Evolutionary conservation across 2,329 filamentous ascomycete genomes (phyloP).

Genomic region (Cordyceps sp.): DNA sequence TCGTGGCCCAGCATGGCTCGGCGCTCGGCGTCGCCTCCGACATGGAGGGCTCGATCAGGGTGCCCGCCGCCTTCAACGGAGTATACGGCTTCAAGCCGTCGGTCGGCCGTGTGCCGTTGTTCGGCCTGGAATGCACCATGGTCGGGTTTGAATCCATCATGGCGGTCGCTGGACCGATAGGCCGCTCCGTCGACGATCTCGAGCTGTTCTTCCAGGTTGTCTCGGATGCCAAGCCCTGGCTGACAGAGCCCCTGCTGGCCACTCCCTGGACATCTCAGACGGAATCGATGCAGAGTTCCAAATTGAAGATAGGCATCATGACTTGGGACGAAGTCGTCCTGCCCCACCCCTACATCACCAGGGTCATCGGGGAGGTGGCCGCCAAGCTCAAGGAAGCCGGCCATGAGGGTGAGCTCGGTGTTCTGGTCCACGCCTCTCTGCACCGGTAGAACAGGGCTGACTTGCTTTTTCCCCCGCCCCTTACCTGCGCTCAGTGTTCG

Average conservation of each 20-base stretch:
- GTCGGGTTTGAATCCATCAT: constrained; percentile 18
- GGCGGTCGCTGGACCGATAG: constrained; percentile 16
- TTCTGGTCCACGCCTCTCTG: neutral
- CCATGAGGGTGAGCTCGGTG: constrained; percentile 30
- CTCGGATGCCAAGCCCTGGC: constrained; percentile 15
- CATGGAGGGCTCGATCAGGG: constrained; percentile 22
- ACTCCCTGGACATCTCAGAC: constrained; percentile 6
- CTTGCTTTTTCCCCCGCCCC: no score
- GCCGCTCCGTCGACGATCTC: constrained; percentile 15
- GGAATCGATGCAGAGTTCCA: neutral
- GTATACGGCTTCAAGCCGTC: constrained; percentile 19
- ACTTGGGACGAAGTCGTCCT: constrained; percentile 39
- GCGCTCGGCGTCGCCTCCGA: constrained; percentile 24
- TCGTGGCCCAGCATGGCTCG: constrained; percentile 23
- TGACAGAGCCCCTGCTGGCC: constrained; percentile 14
- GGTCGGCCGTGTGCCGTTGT: constrained; percentile 12
- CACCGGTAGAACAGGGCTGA: no score
- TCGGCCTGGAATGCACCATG: constrained; percentile 11
- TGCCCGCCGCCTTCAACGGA: constrained; percentile 18
- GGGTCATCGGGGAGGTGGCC: constrained; percentile 38
- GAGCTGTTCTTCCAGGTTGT: constrained; percentile 19
- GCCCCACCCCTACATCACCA: constrained; percentile 40
- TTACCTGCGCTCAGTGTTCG: constrained; percentile 1
- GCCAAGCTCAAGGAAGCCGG: constrained; percentile 26
- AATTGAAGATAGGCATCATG: constrained; percentile 16